These are phyloP conservation scores for Panellus pusillus DNA, from an alignment of 768 basidiomycete genomes.

Conservation along the genomic window DNA sequence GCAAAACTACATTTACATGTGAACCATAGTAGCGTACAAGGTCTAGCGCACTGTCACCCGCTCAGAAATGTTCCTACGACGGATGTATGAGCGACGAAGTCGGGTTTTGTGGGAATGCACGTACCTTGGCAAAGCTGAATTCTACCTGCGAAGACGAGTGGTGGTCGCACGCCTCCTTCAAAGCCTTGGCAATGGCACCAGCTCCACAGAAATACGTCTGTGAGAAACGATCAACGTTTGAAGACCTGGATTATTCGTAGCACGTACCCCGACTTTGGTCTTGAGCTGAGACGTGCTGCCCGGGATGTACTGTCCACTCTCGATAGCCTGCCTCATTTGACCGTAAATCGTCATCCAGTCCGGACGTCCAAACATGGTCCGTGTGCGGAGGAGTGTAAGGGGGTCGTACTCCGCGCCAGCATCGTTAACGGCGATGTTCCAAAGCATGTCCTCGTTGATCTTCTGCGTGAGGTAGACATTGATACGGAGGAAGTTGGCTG, in stretches of 20 bases:
- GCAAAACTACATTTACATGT: not conserved
- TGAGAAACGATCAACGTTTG: slow-evolving; percentile 5
- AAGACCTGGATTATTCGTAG: not conserved
- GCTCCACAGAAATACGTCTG: slow-evolving; percentile 93
- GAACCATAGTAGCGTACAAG: slow-evolving; percentile 9
- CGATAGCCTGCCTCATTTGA: slow-evolving; percentile 74
- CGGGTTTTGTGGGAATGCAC: slow-evolving; percentile 6
- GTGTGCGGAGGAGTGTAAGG: slow-evolving; percentile 81
- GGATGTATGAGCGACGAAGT: not conserved
- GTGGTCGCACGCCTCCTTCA: slow-evolving; percentile 68
- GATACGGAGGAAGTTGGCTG: slow-evolving; percentile 91
- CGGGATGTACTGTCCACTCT: slow-evolving; percentile 78
- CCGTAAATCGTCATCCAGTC: slow-evolving; percentile 84
- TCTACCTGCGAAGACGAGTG: slow-evolving; percentile 57
- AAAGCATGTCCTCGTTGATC: slow-evolving; percentile 82
- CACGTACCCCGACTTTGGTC: slow-evolving; percentile 79
- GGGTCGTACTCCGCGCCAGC: slow-evolving; percentile 86
- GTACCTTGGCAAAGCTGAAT: slow-evolving; percentile 81
- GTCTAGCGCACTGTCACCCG: slow-evolving; percentile 4
- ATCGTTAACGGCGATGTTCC: slow-evolving; percentile 90
- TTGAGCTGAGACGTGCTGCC: slow-evolving; percentile 77
- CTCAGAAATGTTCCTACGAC: slow-evolving; percentile 31
- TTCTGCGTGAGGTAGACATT: slow-evolving; percentile 89
- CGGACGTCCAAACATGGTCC: slow-evolving; percentile 91
- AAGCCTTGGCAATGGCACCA: slow-evolving; percentile 66